Conservation (phyloP, 345 rosid species). For the Sapria himalayana region DNA sequence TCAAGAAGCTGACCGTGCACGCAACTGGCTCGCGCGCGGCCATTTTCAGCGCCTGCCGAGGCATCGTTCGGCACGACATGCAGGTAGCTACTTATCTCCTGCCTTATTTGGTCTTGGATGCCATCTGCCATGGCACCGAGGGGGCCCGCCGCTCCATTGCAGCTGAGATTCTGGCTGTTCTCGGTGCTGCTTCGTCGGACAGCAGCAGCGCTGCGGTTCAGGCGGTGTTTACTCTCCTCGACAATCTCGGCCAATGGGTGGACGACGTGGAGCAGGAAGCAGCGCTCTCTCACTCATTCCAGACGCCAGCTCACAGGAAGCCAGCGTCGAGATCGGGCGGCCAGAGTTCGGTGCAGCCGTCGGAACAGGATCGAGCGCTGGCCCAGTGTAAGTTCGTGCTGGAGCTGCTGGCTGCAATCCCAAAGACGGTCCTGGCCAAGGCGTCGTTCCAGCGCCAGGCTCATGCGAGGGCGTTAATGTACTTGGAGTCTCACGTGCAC, state of each 20-base stretch:
- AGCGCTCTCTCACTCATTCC: conserved; percentile 53
- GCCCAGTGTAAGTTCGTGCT: conserved; percentile 70
- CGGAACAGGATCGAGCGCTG: conserved; percentile 54
- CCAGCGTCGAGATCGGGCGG: conserved; percentile 40
- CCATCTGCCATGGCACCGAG: conserved; percentile 70
- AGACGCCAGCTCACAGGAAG: conserved; percentile 35
- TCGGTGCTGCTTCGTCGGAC: conserved; percentile 71
- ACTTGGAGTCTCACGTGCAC: conserved; percentile 80
- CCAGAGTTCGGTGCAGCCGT: conserved; percentile 21
- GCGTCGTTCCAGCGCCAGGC: conserved; percentile 90
- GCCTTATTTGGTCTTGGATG: conserved; percentile 76
- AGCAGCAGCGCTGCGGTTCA: conserved; percentile 45
- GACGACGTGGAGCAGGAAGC: conserved; percentile 72
- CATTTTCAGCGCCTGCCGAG: conserved; percentile 83
- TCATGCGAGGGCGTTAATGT: conserved; percentile 89
- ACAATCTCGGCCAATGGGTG: conserved; percentile 97
- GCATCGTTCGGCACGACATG: conserved; percentile 94
- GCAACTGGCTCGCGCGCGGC: conserved; percentile 76
- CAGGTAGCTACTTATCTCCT: conserved; percentile 73
- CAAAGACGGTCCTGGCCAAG: conserved; percentile 77
- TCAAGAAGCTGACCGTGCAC: conserved; percentile 57
- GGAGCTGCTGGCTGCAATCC: conserved; percentile 63
- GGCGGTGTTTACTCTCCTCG: conserved; percentile 88
- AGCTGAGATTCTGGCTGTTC: conserved; percentile 71
- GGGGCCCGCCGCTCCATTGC: conserved; percentile 70